phyloP scores from a whole-genome alignment of 345 rosid genomes.

The Eucalyptus lansdowneana region DNA sequence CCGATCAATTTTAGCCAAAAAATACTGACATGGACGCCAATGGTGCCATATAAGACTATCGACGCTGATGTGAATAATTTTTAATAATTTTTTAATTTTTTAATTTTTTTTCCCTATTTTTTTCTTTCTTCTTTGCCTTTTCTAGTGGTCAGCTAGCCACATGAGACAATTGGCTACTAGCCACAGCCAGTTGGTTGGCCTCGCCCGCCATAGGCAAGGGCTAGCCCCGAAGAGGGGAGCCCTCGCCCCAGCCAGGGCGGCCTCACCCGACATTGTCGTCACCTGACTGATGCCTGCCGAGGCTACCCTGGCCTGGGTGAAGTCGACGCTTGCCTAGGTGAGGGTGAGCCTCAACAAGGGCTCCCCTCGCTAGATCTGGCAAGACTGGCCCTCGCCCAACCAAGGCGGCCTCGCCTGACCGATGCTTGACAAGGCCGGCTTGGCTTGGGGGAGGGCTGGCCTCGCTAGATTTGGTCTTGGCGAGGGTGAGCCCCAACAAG shows the following conservation, averaged over 20 bases:
- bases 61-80: fast-evolving
- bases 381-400: no score
- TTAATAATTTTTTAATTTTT: no score
- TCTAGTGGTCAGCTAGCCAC: fast-evolving
- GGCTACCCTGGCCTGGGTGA: fast-evolving
- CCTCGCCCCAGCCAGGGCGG: fast-evolving
- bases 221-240: no score
- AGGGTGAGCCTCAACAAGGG: fast-evolving
- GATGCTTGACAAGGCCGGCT: fast-evolving
- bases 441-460: no score
- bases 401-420: fast-evolving
- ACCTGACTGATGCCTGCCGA: fast-evolving
- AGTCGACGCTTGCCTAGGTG: fast-evolving
- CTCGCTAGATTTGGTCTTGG: no score
- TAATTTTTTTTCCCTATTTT: fast-evolving
- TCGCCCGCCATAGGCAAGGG: fast-evolving
- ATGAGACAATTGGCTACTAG: fast-evolving
- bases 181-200: no score
- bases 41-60: fast-evolving
- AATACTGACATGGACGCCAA: fast-evolving
- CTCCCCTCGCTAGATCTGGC: no score
- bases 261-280: fast-evolving
- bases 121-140: no score
- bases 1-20: fast-evolving
- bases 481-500: fast-evolving